Conservation (phyloP, 1,139 yeast species). For the Taphrina confusa region DNA sequence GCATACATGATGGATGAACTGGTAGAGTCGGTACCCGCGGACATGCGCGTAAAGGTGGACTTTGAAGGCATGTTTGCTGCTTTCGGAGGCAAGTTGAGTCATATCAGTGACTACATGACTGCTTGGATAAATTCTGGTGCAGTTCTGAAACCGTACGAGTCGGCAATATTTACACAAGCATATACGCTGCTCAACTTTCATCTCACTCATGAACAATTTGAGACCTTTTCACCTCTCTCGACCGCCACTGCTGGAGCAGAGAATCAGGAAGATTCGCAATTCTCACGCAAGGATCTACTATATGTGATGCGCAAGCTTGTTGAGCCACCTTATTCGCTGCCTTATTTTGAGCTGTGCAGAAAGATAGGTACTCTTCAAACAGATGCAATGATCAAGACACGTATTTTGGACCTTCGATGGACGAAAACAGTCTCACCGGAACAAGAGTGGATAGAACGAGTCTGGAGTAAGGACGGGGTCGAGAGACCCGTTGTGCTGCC, state of each 20-base stretch:
- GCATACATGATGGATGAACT: slow-evolving; percentile 28
- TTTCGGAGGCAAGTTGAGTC: slow-evolving; percentile 28
- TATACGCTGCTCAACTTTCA: slow-evolving; percentile 27
- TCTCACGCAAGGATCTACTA: slow-evolving; percentile 13
- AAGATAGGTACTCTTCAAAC: slow-evolving; percentile 18
- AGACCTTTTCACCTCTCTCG: slow-evolving; percentile 29
- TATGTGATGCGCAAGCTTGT: slow-evolving; percentile 27
- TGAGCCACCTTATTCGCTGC: slow-evolving; percentile 24
- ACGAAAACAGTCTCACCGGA: slow-evolving; percentile 30
- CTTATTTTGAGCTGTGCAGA: slow-evolving; percentile 26
- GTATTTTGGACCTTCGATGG: slow-evolving; percentile 29
- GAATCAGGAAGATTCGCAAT: slow-evolving; percentile 11
- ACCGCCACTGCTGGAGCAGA: slow-evolving; percentile 1
- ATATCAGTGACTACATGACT: slow-evolving; percentile 20
- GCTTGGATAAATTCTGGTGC: slow-evolving; percentile 23
- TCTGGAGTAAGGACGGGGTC: slow-evolving; percentile 25
- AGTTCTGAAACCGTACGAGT: slow-evolving; percentile 11
- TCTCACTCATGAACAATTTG: slow-evolving; percentile 19
- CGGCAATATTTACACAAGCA: slow-evolving; percentile 31
- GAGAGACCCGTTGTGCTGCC: slow-evolving; percentile 30
- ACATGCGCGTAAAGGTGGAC: slow-evolving; percentile 17
- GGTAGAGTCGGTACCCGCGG: slow-evolving; percentile 17
- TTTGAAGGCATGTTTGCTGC: slow-evolving; percentile 22
- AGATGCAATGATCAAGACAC: slow-evolving; percentile 23
- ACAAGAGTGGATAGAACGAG: slow-evolving; percentile 21